These are phyloP conservation scores for Phaeodactylum tricornutum DNA, from an alignment of 108 stramenopile genomes.

Conservation along the genomic window DNA sequence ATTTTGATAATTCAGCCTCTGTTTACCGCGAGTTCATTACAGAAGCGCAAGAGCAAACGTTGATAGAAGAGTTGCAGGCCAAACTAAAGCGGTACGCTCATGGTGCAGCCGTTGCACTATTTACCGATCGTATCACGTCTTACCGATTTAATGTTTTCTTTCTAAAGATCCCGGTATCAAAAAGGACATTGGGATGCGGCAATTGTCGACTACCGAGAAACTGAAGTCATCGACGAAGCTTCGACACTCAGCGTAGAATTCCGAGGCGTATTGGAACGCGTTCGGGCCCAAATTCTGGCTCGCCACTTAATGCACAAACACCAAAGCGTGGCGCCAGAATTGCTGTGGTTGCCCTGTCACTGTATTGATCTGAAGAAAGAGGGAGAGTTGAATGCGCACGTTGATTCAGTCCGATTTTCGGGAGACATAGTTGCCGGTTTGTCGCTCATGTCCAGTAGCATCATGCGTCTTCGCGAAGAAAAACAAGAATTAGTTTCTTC, in stretches of 20 bases:
- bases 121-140: background rate
- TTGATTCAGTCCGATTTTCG: constrained; percentile 85
- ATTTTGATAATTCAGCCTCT: constrained; percentile 20
- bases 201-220: constrained; percentile 74
- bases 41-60: constrained; percentile 21
- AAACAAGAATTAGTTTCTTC: background rate
- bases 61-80: constrained; percentile 24
- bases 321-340: constrained; percentile 3
- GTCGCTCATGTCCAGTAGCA: constrained; percentile 50
- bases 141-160: background rate
- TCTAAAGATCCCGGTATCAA: constrained; percentile 37
- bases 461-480: constrained; percentile 43
- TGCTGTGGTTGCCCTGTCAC: constrained; percentile 75
- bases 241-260: background rate
- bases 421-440: constrained; percentile 84
- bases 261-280: constrained; percentile 18
- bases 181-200: constrained; percentile 89
- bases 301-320: constrained; percentile 26
- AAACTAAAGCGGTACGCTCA: constrained; percentile 30
- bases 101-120: background rate
- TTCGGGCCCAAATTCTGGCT: constrained; percentile 32
- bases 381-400: constrained; percentile 75
- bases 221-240: constrained; percentile 41
- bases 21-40: constrained; percentile 41
- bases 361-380: constrained; percentile 67